Conservation (phyloP, 1,139 yeast species). For the Blastobotrys malaysiensis region DNA sequence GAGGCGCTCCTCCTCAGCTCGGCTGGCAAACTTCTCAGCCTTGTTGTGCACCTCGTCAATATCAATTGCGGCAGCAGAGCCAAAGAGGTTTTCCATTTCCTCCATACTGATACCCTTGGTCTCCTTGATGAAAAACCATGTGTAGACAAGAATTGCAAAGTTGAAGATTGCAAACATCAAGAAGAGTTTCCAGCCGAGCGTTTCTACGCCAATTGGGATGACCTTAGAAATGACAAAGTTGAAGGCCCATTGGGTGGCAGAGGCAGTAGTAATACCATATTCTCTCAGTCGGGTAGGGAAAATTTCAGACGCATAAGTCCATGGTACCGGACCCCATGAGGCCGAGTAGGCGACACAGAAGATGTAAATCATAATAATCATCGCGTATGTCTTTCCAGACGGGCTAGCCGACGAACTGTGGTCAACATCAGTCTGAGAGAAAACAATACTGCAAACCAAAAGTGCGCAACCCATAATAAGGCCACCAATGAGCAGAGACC, state of each 20-base stretch:
- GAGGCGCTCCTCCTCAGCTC: slow-evolving; percentile 7
- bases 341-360: slow-evolving; percentile 35
- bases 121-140: slow-evolving; percentile 55
- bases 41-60: slow-evolving; percentile 9
- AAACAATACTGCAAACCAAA: slow-evolving; percentile 20
- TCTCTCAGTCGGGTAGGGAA: slow-evolving; percentile 46
- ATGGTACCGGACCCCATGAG: slow-evolving; percentile 39
- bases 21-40: slow-evolving; percentile 6
- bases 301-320: slow-evolving; percentile 50
- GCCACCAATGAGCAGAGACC: slow-evolving; percentile 44
- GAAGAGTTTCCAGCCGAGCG: slow-evolving; percentile 16
- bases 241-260: slow-evolving; percentile 48
- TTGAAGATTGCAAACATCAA: slow-evolving; percentile 21
- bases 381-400: slow-evolving; percentile 12
- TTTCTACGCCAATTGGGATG: slow-evolving; percentile 31
- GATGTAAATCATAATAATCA: slow-evolving; percentile 24
- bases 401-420: background rate
- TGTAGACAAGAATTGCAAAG: slow-evolving; percentile 27
- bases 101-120: slow-evolving; percentile 64
- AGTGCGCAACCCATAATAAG: slow-evolving; percentile 38
- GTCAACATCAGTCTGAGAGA: background rate
- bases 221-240: slow-evolving; percentile 31
- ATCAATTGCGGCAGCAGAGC: slow-evolving; percentile 9
- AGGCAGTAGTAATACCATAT: slow-evolving; percentile 48
- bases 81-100: slow-evolving; percentile 56